Base-by-base conservation (phyloP, 2,329 filamentous ascomycete species). In the Proliferodiscus dingleyae region DNA sequence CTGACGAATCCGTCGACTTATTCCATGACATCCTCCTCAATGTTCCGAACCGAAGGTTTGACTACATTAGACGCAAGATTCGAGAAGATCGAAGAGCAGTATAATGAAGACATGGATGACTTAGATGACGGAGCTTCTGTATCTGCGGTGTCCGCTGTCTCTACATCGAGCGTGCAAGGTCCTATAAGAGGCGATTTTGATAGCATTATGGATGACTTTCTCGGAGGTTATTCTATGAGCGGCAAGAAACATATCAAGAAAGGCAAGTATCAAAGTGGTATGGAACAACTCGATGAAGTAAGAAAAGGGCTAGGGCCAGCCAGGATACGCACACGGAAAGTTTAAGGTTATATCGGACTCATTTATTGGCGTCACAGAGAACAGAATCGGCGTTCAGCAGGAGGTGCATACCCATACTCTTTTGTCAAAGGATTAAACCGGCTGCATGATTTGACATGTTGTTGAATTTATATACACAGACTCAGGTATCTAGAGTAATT, bases 231-330 rank as follows among this genome's bases (percentile, higher is more conserved):
- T 62, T 79, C 79, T 8, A 83, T 81, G 67, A 76, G 76, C 19
- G 85, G 85, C 2, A 89, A 89, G 70, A 83, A 82, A 64, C 72
- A 75, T 49, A 78, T 89, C 16, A 91, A 90, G 70, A 89, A 90
- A 68, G 84, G 84, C 15, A 87, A 85, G 62, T 81, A 85, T 54
- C 84, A 86, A 63, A 87, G 78, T 49, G 93, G 93, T 0, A 74
- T 96, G 54, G 83, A 87, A 66, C 88, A 97, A 71, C 72, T 97
- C 49, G 93, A 97, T 55, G 91, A 97, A 68, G 84, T 98, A 41
- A 76, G 93, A 43, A 77, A 78, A 53, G 87, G 81, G 5, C 67
- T 96, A 46, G 91, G 91, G 0, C 86, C 87, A 21, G 85, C 89
- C 23, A 79, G 81, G 49, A 65, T 95, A 46, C 60, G 53, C 16